Evolutionary conservation across 2,329 filamentous ascomycete genomes (phyloP), one percentile per base, ranked within the genome.

Genomic region (Pseudogymnoascus sp.): DNA sequence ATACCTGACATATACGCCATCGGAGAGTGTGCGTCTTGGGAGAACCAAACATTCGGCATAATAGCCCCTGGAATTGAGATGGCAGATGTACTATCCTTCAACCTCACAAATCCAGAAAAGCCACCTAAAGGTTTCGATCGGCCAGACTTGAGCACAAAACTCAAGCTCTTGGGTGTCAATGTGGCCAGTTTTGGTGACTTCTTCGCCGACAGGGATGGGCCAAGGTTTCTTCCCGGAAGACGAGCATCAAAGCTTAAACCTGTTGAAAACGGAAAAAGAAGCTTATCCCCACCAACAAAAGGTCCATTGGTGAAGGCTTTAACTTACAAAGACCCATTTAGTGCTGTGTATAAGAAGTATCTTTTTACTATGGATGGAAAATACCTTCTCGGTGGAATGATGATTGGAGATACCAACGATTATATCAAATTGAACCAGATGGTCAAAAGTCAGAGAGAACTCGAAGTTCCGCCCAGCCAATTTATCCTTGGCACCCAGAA

Each of bases 161-260:
- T 96, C 30, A 96, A 96, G 77, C 78, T 96, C 0, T 80, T 96
- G 0, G 91, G 91, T 0, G 90, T 96, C 7, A 90, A 96, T 66
- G 92, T 96, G 4, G 92, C 92, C 15, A 94, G 89, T 69, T 96
- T 96, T 70, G 91, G 92, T 0, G 92, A 96, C 71, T 96, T 92
- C 77, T 96, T 96, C 66, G 91, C 91, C 0, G 91, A 96, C 68
- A 79, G 89, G 30, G 89, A 96, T 70, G 91, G 91, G 0, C 90
- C 90, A 0, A 88, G 87, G 65, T 80, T 85, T 53, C 76, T 93
- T n/a, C 91, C 90, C 0, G 79, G 80, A 2, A 81, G 80, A 63
- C 79, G 75, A 9, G 75, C 72, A 3, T 79, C 75, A 65, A 75
- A 71, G 63, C 73, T 83, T 38, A 81, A 81, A 68, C 78, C 73